phyloP scores from a whole-genome alignment of 441 rosid species.

The Brassica hybrid region DNA sequence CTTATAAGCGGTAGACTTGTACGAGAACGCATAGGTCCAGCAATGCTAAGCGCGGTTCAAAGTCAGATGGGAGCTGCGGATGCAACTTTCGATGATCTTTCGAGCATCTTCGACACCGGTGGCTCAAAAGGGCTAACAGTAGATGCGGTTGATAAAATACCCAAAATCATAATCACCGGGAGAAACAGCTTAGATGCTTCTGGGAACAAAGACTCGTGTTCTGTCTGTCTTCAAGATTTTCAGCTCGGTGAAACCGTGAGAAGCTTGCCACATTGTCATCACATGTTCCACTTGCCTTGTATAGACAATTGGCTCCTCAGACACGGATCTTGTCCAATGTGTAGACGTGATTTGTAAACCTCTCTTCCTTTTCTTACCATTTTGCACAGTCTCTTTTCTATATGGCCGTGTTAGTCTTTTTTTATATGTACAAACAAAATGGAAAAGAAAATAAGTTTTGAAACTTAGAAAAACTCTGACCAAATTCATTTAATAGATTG shows the following conservation, averaged over 20 bases:
- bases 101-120: conserved; percentile 81
- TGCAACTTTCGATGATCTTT: conserved; percentile 66
- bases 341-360: conserved; percentile 34
- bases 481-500: conserved; percentile 30
- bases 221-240: conserved; percentile 82
- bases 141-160: conserved; percentile 76
- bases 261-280: conserved; percentile 43
- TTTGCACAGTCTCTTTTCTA: conserved; percentile 31
- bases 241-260: conserved; percentile 38
- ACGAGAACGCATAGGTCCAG: conserved; percentile 91
- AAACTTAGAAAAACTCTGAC: background rate
- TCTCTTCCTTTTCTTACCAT: conserved; percentile 9
- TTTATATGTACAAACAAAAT: conserved; percentile 34
- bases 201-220: conserved; percentile 81
- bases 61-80: conserved; percentile 96
- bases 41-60: conserved; percentile 95
- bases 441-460: background rate
- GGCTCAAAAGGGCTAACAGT: conserved; percentile 73
- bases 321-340: conserved; percentile 41
- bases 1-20: conserved; percentile 94
- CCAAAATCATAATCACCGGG: conserved; percentile 66
- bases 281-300: conserved; percentile 41
- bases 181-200: conserved; percentile 65
- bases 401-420: conserved; percentile 12
- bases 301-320: conserved; percentile 39